Evolutionary conservation across 2,329 filamentous ascomycete genomes (phyloP).

Genomic region (Microcyclospora tardicrescens): DNA sequence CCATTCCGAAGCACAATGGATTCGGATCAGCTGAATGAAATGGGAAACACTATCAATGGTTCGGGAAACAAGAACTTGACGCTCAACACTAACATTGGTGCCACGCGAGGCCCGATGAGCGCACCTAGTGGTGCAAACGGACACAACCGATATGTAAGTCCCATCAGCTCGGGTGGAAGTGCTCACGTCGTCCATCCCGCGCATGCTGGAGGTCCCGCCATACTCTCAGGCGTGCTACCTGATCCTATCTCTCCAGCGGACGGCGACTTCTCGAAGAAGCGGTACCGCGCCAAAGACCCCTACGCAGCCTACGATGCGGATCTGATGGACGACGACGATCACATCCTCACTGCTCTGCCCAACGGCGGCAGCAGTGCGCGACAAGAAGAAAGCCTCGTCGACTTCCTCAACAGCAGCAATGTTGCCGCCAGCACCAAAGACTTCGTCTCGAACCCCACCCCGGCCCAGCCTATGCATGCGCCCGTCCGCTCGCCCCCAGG

Average conservation of each 20-base stretch:
- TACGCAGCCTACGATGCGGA: constrained; percentile 63
- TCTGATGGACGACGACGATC: constrained; percentile 42
- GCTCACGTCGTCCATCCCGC: constrained; percentile 1
- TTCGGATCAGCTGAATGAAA: constrained; percentile 56
- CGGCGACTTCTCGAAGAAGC: constrained; percentile 36
- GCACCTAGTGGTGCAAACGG: background rate
- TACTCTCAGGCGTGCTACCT: constrained; percentile 1
- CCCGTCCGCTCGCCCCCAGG: too few species aligned
- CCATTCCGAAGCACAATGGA: constrained; percentile 79
- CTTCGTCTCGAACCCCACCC: too few species aligned
- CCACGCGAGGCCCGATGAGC: background rate
- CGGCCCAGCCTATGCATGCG: too few species aligned
- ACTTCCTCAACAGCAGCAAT: constrained; percentile 53
- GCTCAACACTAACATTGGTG: background rate
- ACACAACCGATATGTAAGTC: background rate
- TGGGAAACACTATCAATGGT: constrained; percentile 33
- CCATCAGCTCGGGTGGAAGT: background rate
- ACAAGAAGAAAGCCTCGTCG: constrained; percentile 54
- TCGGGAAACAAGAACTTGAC: background rate
- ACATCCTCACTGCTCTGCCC: constrained; percentile 37
- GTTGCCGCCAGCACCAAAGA: too few species aligned
- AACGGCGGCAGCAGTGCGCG: constrained; percentile 15
- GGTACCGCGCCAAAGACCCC: constrained; percentile 68
- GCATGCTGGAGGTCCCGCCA: constrained; percentile 10
- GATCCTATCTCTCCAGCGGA: background rate